Evolutionary conservation across 768 basidiomycete genomes (phyloP).

Genomic region (Podaxis sp.): DNA sequence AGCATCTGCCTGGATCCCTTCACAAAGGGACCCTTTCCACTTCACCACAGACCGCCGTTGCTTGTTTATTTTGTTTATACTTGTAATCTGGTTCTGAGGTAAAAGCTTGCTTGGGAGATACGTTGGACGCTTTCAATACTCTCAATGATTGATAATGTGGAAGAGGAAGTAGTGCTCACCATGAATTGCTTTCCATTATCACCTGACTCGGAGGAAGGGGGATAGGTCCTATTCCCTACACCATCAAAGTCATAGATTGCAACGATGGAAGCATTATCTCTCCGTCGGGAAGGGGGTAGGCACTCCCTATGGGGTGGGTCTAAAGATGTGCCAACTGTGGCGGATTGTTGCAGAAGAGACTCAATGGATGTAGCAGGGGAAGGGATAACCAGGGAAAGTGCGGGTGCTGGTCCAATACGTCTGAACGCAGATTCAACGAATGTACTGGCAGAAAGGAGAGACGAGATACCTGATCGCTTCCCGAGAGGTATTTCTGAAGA

Average conservation of each 20-base stretch:
- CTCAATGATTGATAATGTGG: neutral
- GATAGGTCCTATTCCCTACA: neutral
- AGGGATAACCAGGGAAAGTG: conserved; percentile 36
- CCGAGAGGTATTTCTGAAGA: conserved; percentile 57
- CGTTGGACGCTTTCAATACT: neutral
- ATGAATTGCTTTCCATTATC: neutral
- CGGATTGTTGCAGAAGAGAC: neutral
- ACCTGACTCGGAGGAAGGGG: neutral
- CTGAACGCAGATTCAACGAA: conserved; percentile 24
- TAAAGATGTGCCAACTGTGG: neutral
- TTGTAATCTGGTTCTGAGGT: conserved; percentile 20
- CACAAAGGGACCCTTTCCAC: conserved; percentile 66
- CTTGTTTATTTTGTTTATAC: conserved; percentile 14
- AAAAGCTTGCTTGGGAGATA: neutral
- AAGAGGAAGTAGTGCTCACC: neutral
- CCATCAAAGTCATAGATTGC: neutral
- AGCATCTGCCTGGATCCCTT: conserved; percentile 66
- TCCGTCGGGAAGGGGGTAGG: no score
- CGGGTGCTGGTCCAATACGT: conserved; percentile 46
- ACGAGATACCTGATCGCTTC: conserved; percentile 58
- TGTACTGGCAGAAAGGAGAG: conserved; percentile 22
- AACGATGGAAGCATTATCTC: neutral
- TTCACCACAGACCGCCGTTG: conserved; percentile 71
- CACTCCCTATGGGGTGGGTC: no score
- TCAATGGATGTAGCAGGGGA: neutral